Conservation (phyloP, 257 asterid species). For the Solanum arcanum region DNA sequence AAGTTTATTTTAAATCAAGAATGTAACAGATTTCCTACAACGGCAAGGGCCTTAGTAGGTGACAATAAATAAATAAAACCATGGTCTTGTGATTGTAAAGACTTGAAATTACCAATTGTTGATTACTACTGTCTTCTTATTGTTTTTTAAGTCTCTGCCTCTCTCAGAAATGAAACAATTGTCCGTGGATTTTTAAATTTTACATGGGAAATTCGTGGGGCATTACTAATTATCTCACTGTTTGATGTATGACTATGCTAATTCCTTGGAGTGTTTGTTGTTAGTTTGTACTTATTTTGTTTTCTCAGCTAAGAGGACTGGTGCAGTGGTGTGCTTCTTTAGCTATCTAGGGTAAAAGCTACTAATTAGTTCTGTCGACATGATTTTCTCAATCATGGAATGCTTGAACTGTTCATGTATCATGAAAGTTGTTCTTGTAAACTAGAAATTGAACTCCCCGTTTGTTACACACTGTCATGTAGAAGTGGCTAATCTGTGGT, state of each 20-base stretch:
- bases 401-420: neutral
- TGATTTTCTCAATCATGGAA: neutral
- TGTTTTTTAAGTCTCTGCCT: neutral
- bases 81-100: neutral
- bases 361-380: neutral
- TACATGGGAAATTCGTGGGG: neutral
- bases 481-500: neutral
- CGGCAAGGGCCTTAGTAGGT: neutral
- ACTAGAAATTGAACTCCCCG: neutral
- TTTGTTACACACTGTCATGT: neutral
- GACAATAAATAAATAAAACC: neutral
- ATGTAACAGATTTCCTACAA: neutral
- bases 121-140: neutral
- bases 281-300: neutral
- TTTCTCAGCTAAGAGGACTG: neutral
- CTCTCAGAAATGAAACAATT: neutral
- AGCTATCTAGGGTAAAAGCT: neutral
- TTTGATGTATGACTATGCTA: neutral
- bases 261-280: neutral
- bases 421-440: neutral
- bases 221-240: neutral
- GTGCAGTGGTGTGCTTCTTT: neutral
- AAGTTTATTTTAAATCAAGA: neutral
- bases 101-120: neutral
- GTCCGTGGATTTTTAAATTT: neutral